Evolutionary conservation across 208 protist species (phyloP), one percentile per base, ranked within the genome.

Genomic region (Porcisia deanei): DNA sequence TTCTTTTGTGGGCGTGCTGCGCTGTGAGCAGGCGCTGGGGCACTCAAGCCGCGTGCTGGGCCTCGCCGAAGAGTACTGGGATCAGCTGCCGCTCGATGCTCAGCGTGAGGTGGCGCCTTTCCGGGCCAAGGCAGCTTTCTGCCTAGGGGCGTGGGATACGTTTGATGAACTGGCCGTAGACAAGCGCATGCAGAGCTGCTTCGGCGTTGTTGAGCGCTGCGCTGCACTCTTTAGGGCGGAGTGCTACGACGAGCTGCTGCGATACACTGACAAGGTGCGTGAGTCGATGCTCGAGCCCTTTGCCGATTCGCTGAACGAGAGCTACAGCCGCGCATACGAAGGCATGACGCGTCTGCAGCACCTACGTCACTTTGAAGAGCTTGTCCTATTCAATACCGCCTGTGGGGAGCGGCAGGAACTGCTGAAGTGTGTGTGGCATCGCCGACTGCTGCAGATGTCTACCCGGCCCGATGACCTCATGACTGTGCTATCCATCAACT

Each of bases 291-390:
- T 94, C 52, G 91, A 95, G 72, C 73, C 85, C 1, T 96, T 98
- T 73, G 87, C 85, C 10, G 90, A 96, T 71, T 91, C 85, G 30
- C 88, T 98, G 59, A 93, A 92, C 68, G 92, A 97, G 79, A 94
- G 87, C 75, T 98, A 98, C 78, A 89, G 83, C 61, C 83, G 92
- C 22, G 79, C 88, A 14, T 99, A 99, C 87, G 88, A 98, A 20
- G 85, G 89, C 20, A 86, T 99, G 7, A 97, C 99, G n/a, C 71
- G 91, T 22, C 84, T 99, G 73, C 99, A 99, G 88, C 98, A 99
- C 84, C 83, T 99, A 22, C 85, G 93, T 8, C 99, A 99, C 88
- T 96, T 99, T 77, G 99, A 99, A 85, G 99, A 99, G 86, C 91
- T 99, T 47, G 92, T 99, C 20, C 88, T 90, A 37, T 99, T 98